These are phyloP conservation scores for Linnemannia elongata DNA, from an alignment of 192 early-diverging fungal species.

Conservation along the genomic window DNA sequence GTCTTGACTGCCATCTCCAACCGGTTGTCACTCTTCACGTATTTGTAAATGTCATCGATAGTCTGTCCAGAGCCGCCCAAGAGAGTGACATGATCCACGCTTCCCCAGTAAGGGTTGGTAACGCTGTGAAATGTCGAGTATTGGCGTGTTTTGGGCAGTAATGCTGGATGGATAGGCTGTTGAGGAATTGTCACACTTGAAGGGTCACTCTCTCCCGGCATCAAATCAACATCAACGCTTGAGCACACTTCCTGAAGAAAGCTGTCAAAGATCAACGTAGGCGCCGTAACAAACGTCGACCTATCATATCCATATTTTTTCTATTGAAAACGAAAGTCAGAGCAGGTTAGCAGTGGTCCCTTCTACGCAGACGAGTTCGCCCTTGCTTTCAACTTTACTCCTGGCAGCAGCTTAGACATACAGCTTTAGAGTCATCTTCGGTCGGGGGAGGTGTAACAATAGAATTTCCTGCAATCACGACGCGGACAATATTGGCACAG, in stretches of 20 bases:
- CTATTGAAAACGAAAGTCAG: conserved; percentile 24
- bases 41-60: conserved; percentile 87
- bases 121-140: conserved; percentile 75
- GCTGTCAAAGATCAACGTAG: conserved; percentile 71
- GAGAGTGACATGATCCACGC: conserved; percentile 78
- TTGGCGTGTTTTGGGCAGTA: conserved; percentile 74
- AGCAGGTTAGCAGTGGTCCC: background rate
- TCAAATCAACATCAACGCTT: conserved; percentile 76
- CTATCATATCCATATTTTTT: conserved; percentile 68
- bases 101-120: conserved; percentile 86
- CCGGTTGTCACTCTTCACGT: conserved; percentile 67
- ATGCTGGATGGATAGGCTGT: conserved; percentile 80
- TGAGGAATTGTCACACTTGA: conserved; percentile 87
- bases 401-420: background rate
- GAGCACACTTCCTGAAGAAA: conserved; percentile 75
- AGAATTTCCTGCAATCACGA: conserved; percentile 85
- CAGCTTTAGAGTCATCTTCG: conserved; percentile 45
- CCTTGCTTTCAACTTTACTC: background rate
- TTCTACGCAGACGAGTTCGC: background rate
- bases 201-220: conserved; percentile 89
- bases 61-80: conserved; percentile 90
- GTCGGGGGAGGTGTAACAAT: conserved; percentile 59
- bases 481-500: conserved; percentile 72
- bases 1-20: conserved; percentile 80
- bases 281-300: conserved; percentile 60